Evolutionary conservation across 805 yeast species (phyloP).

Genomic region (Kurtzmaniella cleridarum): DNA sequence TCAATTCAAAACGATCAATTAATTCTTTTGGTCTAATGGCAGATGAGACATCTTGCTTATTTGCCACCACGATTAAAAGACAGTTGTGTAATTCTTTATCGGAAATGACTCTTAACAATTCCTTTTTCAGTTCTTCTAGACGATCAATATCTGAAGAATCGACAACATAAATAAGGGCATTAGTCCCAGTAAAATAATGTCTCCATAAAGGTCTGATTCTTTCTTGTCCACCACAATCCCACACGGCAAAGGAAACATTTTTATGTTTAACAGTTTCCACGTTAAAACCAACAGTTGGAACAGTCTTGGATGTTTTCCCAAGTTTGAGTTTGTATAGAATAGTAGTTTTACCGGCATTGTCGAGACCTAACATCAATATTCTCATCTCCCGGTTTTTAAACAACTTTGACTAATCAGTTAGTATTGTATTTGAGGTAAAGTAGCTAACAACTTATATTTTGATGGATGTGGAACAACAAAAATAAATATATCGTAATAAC

Average conservation of each 20-base stretch:
- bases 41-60: constrained; percentile 73
- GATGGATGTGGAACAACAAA: too few species aligned
- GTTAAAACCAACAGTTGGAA: constrained; percentile 92
- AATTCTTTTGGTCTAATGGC: constrained; percentile 77
- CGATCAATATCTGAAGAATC: constrained; percentile 74
- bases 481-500: too few species aligned
- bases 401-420: constrained; percentile 29
- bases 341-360: constrained; percentile 90
- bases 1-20: constrained; percentile 65
- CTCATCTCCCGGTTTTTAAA: constrained; percentile 90
- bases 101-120: constrained; percentile 68
- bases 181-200: constrained; percentile 90
- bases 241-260: constrained; percentile 78
- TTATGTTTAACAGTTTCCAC: constrained; percentile 81
- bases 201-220: constrained; percentile 91
- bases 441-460: too few species aligned
- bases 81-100: constrained; percentile 84
- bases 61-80: constrained; percentile 77
- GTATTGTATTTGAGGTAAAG: constrained; percentile 5
- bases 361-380: constrained; percentile 87
- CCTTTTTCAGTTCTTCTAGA: constrained; percentile 71
- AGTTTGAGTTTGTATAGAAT: constrained; percentile 78
- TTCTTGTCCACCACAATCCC: constrained; percentile 97
- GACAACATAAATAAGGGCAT: constrained; percentile 85
- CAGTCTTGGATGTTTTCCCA: constrained; percentile 70